A percentile compares a stretch with the other conserved stretches of the same genome.
Evolutionary conservation across 2,329 filamentous ascomycete genomes (phyloP).

Genomic region (Juglanconis sp.): DNA sequence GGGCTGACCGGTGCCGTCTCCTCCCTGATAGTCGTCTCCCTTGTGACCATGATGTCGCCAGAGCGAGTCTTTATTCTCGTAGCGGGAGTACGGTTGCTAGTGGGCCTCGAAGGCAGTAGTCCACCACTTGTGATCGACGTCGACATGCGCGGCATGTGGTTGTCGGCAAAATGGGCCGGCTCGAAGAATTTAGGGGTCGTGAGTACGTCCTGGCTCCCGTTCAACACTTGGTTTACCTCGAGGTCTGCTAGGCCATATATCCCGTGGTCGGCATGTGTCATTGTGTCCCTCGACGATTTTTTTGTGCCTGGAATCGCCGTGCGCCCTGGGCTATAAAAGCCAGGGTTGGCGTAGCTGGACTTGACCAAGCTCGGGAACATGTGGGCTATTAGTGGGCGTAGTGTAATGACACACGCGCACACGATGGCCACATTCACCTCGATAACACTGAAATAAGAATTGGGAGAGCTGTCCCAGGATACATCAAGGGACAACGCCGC

Average conservation of each 20-base stretch:
- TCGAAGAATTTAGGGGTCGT: background rate
- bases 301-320: background rate
- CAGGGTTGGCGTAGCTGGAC: background rate
- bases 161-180: background rate
- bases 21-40: slow-evolving; percentile 7
- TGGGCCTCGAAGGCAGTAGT: background rate
- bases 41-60: slow-evolving; percentile 8
- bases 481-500: slow-evolving; percentile 23
- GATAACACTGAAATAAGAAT: slow-evolving; percentile 29
- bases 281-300: background rate
- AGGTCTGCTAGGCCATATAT: slow-evolving; percentile 10
- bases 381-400: slow-evolving; percentile 27
- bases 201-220: background rate
- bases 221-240: slow-evolving; percentile 6
- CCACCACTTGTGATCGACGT: background rate
- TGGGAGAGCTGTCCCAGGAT: slow-evolving; percentile 30
- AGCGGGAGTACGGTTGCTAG: background rate
- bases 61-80: background rate
- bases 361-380: slow-evolving; percentile 18
- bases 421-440: slow-evolving; percentile 30
- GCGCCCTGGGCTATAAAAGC: background rate
- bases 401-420: slow-evolving; percentile 27
- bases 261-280: background rate
- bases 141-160: background rate
- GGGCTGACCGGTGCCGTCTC: background rate